Percentiles rank a stretch among this genome's conserved stretches.
These are phyloP conservation scores for Pelagophyceae sp. DNA, from an alignment of 352 stramenopile genomes.

Conservation along the genomic window DNA sequence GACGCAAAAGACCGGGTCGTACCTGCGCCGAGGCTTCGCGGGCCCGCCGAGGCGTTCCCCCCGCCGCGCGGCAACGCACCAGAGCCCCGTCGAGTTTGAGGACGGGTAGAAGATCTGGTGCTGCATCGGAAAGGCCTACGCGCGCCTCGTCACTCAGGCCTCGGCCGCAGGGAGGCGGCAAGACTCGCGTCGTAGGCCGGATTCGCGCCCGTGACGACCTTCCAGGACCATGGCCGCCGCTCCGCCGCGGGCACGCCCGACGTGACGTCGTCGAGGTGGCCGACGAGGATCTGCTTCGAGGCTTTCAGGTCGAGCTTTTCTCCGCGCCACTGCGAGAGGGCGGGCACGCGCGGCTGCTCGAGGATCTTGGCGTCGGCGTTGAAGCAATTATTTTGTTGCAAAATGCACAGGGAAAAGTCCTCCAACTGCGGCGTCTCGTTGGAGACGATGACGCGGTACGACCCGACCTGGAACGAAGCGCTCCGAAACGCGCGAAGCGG, in stretches of 20 bases:
- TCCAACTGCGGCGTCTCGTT: slow-evolving; percentile 49
- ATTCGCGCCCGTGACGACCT: slow-evolving; percentile 52
- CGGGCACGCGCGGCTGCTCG: slow-evolving; percentile 38
- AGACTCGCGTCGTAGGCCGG: slow-evolving; percentile 47
- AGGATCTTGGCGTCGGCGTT: slow-evolving; percentile 47
- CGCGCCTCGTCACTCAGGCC: no score
- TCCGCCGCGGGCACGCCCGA: not conserved
- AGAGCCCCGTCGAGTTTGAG: slow-evolving; percentile 37
- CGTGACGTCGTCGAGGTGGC: slow-evolving; percentile 41
- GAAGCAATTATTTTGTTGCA: slow-evolving; percentile 62
- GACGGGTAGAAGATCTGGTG: slow-evolving; percentile 46
- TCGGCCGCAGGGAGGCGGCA: no score
- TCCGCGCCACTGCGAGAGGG: slow-evolving; percentile 39
- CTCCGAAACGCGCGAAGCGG: no score
- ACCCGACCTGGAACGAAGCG: no score
- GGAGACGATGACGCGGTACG: slow-evolving; percentile 53
- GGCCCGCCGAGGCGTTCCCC: no score
- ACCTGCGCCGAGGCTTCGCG: no score
- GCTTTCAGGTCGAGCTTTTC: slow-evolving; percentile 39
- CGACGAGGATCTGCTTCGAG: slow-evolving; percentile 46
- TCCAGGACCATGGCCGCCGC: slow-evolving; percentile 41
- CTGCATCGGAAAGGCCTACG: slow-evolving; percentile 6
- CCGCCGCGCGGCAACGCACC: no score
- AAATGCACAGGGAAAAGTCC: slow-evolving; percentile 56
- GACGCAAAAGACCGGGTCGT: slow-evolving; percentile 59